Conservation (phyloP, 139 green algal species). For the Asterochloris erici region DNA sequence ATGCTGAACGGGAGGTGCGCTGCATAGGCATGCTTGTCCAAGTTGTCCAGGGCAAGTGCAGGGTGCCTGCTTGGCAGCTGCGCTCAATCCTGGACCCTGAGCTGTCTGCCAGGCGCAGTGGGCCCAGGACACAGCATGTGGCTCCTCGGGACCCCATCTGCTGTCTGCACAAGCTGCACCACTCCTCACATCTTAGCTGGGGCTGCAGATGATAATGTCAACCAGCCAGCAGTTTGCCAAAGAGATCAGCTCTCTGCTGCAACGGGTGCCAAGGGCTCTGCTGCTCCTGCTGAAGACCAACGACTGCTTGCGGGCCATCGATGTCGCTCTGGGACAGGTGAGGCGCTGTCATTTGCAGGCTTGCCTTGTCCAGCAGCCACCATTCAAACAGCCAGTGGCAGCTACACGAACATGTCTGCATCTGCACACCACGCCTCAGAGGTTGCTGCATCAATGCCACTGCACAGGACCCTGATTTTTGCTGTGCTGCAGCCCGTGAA, state of each 20-base stretch:
- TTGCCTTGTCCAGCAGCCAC: neutral
- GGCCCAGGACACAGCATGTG: too few relatives aligned
- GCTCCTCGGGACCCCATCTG: too few relatives aligned
- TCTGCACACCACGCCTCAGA: neutral
- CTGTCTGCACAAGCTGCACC: too few relatives aligned
- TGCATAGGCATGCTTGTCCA: too few relatives aligned
- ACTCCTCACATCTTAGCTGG: neutral
- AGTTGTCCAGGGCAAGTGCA: too few relatives aligned
- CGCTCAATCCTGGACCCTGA: too few relatives aligned
- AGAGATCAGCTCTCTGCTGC: slow-evolving; percentile 78
- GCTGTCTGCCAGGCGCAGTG: too few relatives aligned
- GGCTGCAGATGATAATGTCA: neutral
- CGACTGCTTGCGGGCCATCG: slow-evolving; percentile 84
- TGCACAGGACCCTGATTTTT: neutral
- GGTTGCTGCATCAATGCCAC: neutral
- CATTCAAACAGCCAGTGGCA: neutral
- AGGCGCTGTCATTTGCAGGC: neutral
- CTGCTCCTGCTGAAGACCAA: slow-evolving; percentile 97
- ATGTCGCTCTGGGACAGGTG: slow-evolving; percentile 53
- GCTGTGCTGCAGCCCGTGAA: slow-evolving; percentile 55
- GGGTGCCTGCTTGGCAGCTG: too few relatives aligned
- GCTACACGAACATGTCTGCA: neutral
- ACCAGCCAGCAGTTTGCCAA: slow-evolving; percentile 44
- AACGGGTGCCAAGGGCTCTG: slow-evolving; percentile 73
- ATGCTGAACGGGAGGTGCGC: neutral